A percentile compares a stretch with the other conserved stretches of the same genome.
phyloP scores from a whole-genome alignment of 225 moss, liverwort and hornwort species.

The Physcomitrellopsis africana region DNA sequence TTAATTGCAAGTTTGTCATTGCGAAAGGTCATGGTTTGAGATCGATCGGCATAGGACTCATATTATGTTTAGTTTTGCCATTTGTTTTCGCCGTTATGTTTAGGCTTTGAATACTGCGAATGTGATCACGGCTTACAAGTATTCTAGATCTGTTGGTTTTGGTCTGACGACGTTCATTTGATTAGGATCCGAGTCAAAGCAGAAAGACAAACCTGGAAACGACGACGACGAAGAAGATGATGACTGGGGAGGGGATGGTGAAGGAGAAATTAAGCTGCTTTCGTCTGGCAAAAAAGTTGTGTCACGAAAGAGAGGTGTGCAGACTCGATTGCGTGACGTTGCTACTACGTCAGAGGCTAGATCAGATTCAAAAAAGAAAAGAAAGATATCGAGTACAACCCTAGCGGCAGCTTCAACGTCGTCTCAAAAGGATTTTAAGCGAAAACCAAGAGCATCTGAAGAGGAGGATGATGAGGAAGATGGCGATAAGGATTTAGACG shows the following conservation, averaged over 20 bases:
- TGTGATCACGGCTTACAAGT: constrained; percentile 15
- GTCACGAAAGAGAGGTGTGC: constrained; percentile 24
- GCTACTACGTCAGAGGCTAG: constrained; percentile 22
- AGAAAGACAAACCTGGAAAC: constrained; percentile 27
- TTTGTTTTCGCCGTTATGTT: neutral
- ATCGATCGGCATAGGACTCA: neutral
- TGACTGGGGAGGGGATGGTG: constrained; percentile 56
- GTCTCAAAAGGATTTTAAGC: neutral
- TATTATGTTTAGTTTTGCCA: neutral
- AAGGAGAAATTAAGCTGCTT: constrained; percentile 38
- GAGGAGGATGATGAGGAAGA: constrained; percentile 39
- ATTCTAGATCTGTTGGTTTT: constrained; percentile 14
- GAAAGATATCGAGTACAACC: neutral
- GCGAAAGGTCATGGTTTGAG: neutral
- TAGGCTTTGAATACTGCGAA: neutral
- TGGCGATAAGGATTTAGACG: constrained; percentile 30
- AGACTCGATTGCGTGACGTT: constrained; percentile 34
- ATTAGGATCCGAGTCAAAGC: constrained; percentile 33
- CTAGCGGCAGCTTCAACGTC: no score
- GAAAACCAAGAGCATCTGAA: constrained; percentile 6
- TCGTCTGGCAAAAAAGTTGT: constrained; percentile 25
- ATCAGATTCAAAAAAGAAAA: constrained; percentile 26
- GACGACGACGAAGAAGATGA: constrained; percentile 38
- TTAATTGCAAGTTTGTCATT: neutral
- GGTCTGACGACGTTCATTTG: constrained; percentile 11